Percentiles rank a stretch among this genome's conserved stretches.
phyloP scores from a whole-genome alignment of 2,329 filamentous ascomycete species.

The Chaetomiaceae sp. region DNA sequence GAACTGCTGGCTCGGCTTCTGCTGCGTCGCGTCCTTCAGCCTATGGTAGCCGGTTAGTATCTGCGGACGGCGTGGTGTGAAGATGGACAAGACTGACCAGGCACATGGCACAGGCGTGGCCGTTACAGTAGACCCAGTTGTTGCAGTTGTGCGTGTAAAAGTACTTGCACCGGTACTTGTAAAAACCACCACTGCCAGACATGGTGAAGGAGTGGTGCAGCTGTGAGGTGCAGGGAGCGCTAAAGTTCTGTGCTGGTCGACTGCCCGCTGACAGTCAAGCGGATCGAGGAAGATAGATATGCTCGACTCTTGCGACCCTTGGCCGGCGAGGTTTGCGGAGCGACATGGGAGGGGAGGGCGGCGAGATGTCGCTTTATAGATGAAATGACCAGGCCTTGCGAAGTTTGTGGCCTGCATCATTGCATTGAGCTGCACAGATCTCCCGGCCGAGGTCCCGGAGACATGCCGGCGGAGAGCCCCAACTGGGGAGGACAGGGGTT shows the following conservation, averaged over 20 bases:
- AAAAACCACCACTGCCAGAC: slow-evolving; percentile 39
- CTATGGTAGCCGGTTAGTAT: slow-evolving; percentile 11
- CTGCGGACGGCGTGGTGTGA: not conserved
- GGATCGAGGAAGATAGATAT: slow-evolving; percentile 6
- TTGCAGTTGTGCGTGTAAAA: slow-evolving; percentile 45
- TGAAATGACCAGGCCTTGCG: not conserved
- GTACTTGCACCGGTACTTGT: slow-evolving; percentile 50
- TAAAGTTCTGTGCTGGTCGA: not conserved
- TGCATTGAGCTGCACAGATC: slow-evolving; percentile 4
- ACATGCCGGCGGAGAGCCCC: slow-evolving; percentile 14
- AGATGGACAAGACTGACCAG: slow-evolving; percentile 34
- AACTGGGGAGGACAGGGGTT: slow-evolving; percentile 12
- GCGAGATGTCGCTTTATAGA: slow-evolving; percentile 10
- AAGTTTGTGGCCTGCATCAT: no score
- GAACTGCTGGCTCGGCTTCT: slow-evolving; percentile 12
- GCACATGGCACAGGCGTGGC: slow-evolving; percentile 43
- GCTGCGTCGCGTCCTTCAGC: slow-evolving; percentile 23
- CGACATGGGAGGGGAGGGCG: not conserved
- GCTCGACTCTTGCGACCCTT: not conserved
- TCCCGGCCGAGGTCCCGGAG: slow-evolving; percentile 15
- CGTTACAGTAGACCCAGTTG: slow-evolving; percentile 48
- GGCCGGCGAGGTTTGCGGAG: not conserved
- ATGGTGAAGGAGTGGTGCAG: not conserved
- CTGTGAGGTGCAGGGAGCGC: not conserved
- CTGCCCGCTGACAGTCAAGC: slow-evolving; percentile 27